These are phyloP conservation scores for Trematosphaeria pertusa DNA, from an alignment of 2,329 filamentous ascomycete genomes.

Conservation along the genomic window DNA sequence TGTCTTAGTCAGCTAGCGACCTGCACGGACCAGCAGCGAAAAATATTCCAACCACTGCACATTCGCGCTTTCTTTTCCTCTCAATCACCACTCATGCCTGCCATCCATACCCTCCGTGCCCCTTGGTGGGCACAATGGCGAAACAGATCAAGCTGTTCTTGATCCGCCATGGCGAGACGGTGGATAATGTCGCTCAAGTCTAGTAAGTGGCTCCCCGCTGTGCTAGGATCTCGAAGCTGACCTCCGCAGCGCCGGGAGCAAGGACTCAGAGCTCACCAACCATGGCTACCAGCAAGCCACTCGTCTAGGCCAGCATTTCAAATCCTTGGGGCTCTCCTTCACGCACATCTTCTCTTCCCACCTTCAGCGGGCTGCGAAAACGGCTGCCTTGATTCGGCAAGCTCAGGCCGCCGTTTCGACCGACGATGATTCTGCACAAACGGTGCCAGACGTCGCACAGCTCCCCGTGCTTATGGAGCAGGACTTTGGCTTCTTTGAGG, in stretches of 20 bases:
- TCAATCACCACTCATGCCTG: slow-evolving; percentile 10
- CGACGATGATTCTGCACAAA: slow-evolving; percentile 3
- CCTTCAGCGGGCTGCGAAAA: slow-evolving; percentile 74
- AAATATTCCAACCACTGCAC: neutral
- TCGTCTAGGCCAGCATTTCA: slow-evolving; percentile 72
- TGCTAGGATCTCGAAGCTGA: slow-evolving; percentile 28
- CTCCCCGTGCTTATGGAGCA: slow-evolving; percentile 67
- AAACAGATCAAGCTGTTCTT: slow-evolving; percentile 70
- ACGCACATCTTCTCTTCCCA: slow-evolving; percentile 80
- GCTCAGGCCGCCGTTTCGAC: slow-evolving; percentile 53
- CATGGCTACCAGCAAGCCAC: slow-evolving; percentile 83
- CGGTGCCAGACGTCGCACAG: slow-evolving; percentile 30
- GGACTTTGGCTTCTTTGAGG: slow-evolving; percentile 76
- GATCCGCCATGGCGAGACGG: slow-evolving; percentile 87
- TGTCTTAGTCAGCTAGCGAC: neutral
- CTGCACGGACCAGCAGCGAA: neutral
- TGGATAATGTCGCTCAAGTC: slow-evolving; percentile 82
- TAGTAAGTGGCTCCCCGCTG: slow-evolving; percentile 60
- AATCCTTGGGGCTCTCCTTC: slow-evolving; percentile 68
- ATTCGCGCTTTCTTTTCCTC: neutral
- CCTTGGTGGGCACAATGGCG: slow-evolving; percentile 30
- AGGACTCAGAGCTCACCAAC: slow-evolving; percentile 80
- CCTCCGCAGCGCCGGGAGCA: slow-evolving; percentile 71
- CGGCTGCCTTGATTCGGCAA: slow-evolving; percentile 70
- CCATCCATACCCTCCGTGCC: slow-evolving; percentile 11